A percentile compares a stretch with the other conserved stretches of the same genome.
Evolutionary conservation across 1,139 yeast genomes (phyloP).

Genomic region (Wickerhamomyces sp.): DNA sequence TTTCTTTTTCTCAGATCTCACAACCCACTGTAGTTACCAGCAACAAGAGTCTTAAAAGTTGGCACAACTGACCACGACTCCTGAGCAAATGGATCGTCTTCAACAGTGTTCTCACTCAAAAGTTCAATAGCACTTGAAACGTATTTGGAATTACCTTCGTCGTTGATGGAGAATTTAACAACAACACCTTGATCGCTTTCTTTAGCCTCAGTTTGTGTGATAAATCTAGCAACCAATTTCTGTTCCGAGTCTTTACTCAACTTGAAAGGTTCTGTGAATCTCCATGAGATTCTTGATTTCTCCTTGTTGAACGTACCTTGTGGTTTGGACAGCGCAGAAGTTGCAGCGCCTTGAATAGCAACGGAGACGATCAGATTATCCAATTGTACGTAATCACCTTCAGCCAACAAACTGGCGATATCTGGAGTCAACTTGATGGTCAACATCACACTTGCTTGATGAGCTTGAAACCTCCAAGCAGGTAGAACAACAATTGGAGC

Average conservation of each 20-base stretch:
- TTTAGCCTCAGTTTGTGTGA: slow-evolving; percentile 54
- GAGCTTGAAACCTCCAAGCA: slow-evolving; percentile 82
- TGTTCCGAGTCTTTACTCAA: slow-evolving; percentile 43
- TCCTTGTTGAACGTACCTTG: slow-evolving; percentile 86
- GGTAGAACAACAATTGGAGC: slow-evolving; percentile 76
- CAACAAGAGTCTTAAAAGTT: slow-evolving; percentile 28
- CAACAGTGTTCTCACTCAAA: slow-evolving; percentile 27
- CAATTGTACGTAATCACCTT: slow-evolving; percentile 30
- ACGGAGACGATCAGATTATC: slow-evolving; percentile 68
- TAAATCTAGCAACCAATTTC: slow-evolving; percentile 65
- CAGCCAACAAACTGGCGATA: slow-evolving; percentile 33
- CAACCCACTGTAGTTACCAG: slow-evolving; percentile 31
- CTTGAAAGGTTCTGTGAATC: slow-evolving; percentile 46
- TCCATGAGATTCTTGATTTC: slow-evolving; percentile 82
- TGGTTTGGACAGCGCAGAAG: slow-evolving; percentile 83
- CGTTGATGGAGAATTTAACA: slow-evolving; percentile 48
- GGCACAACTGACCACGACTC: slow-evolving; percentile 28
- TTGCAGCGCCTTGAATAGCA: slow-evolving; percentile 45
- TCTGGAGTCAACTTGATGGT: slow-evolving; percentile 57
- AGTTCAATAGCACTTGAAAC: slow-evolving; percentile 28
- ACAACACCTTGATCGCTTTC: slow-evolving; percentile 72
- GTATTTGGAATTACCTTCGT: slow-evolving; percentile 22
- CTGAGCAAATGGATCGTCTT: slow-evolving; percentile 32
- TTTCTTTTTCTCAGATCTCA: slow-evolving; percentile 13
- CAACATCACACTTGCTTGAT: slow-evolving; percentile 80